A percentile compares a stretch with the other conserved stretches of the same genome.
phyloP scores from a whole-genome alignment of 2,329 filamentous ascomycete species.

The Penicillium sp. region DNA sequence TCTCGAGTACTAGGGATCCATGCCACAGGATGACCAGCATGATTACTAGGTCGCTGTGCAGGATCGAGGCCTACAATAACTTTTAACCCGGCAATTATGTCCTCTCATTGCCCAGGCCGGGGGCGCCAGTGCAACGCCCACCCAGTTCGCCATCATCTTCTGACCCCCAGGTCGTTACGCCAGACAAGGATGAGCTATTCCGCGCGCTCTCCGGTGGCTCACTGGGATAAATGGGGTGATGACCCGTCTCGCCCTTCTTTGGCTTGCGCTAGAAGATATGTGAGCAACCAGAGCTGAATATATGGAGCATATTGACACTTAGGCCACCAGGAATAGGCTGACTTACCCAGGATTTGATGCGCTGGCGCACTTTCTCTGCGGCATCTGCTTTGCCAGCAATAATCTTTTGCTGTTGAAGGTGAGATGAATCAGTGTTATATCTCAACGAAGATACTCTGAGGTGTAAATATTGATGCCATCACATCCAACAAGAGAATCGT shows the following conservation, averaged over 20 bases:
- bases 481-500: not conserved
- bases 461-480: not conserved
- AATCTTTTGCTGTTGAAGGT: not conserved
- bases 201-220: not conserved
- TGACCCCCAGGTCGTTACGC: not conserved
- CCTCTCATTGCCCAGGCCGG: not conserved
- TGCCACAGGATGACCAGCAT: not conserved
- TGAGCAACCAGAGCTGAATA: not conserved
- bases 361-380: not conserved
- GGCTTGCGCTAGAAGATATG: not conserved
- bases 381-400: not conserved
- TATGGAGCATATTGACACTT: not conserved
- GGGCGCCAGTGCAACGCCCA: not conserved
- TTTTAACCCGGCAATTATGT: not conserved
- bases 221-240: not conserved
- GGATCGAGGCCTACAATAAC: not conserved
- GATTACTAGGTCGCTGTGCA: not conserved
- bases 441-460: not conserved
- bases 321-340: not conserved
- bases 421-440: not conserved
- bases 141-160: not conserved
- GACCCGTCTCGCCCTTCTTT: not conserved
- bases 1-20: not conserved
- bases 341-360: not conserved
- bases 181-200: not conserved